These are phyloP conservation scores for Wickerhamomyces queroliae DNA, from an alignment of 805 yeast species.

Conservation along the genomic window DNA sequence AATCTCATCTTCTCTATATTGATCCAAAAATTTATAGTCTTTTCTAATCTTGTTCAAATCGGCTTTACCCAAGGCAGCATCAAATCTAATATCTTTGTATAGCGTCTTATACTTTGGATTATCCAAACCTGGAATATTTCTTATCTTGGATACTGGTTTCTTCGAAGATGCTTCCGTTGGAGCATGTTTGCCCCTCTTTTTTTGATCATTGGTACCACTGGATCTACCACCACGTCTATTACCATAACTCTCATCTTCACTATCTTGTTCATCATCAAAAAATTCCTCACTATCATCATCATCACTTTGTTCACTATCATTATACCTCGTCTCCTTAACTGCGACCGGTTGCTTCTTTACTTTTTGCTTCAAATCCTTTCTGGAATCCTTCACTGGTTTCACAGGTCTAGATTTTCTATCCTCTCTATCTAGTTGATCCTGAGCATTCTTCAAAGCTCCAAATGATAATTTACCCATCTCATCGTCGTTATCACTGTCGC, in stretches of 20 bases:
- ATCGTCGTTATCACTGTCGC: constrained; percentile 24
- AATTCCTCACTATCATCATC: constrained; percentile 10
- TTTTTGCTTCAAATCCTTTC: neutral
- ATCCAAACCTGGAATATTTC: constrained; percentile 70
- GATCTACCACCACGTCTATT: constrained; percentile 16
- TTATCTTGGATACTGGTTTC: constrained; percentile 57
- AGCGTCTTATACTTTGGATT: constrained; percentile 34
- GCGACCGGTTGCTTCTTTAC: neutral
- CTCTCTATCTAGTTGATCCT: constrained; percentile 30
- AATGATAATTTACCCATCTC: constrained; percentile 53
- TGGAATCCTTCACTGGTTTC: constrained; percentile 2
- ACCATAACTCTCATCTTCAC: constrained; percentile 27
- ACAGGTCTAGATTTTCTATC: constrained; percentile 6
- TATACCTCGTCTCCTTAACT: constrained; percentile 5
- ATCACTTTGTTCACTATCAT: constrained; percentile 11
- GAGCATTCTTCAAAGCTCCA: constrained; percentile 59
- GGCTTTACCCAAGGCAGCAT: constrained; percentile 82
- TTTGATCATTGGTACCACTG: constrained; percentile 12
- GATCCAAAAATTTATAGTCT: constrained; percentile 82
- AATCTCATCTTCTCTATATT: constrained; percentile 75
- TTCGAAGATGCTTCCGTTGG: constrained; percentile 79
- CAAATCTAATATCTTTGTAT: constrained; percentile 84
- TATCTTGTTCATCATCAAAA: constrained; percentile 13
- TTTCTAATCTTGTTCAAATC: constrained; percentile 61
- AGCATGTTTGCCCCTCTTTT: constrained; percentile 68